A percentile compares a stretch with the other conserved stretches of the same genome.
Evolutionary conservation across 2,329 filamentous ascomycete genomes (phyloP).

Genomic region (Hymenotorrendiella dingleyae): DNA sequence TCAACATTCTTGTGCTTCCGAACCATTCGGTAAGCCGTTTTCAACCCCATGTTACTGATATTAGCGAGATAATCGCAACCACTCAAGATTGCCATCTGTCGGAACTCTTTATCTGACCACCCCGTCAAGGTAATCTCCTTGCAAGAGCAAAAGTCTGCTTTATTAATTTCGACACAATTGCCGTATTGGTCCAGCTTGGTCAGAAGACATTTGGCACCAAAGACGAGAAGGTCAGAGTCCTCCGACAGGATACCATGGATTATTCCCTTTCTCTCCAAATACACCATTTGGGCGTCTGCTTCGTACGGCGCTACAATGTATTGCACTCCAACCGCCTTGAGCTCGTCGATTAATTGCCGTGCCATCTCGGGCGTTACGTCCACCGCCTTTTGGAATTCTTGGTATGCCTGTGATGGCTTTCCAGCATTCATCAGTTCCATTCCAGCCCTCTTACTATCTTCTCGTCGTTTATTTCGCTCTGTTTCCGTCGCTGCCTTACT

Average conservation of each 20-base stretch:
- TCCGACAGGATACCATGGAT: slow-evolving; percentile 89
- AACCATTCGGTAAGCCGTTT: slow-evolving; percentile 86
- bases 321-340: slow-evolving; percentile 72
- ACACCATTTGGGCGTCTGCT: slow-evolving; percentile 93
- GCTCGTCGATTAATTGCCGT: slow-evolving; percentile 79
- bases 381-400: slow-evolving; percentile 89
- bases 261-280: slow-evolving; percentile 79
- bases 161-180: slow-evolving; percentile 85
- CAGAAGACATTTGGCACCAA: slow-evolving; percentile 82
- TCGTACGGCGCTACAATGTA: slow-evolving; percentile 97
- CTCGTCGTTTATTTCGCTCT: slow-evolving; percentile 66
- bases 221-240: slow-evolving; percentile 93
- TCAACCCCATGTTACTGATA: slow-evolving; percentile 80
- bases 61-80: slow-evolving; percentile 93
- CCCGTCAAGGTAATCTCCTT: slow-evolving; percentile 83
- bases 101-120: slow-evolving; percentile 88
- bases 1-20: slow-evolving; percentile 87
- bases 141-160: slow-evolving; percentile 81
- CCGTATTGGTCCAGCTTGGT: slow-evolving; percentile 95
- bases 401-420: slow-evolving; percentile 70
- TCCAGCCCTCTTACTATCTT: slow-evolving; percentile 70
- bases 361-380: slow-evolving; percentile 98
- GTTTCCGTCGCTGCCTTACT: slow-evolving; percentile 87
- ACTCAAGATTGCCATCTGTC: slow-evolving; percentile 92
- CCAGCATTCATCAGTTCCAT: slow-evolving; percentile 77